A percentile compares a stretch with the other conserved stretches of the same genome.
These are phyloP conservation scores for Peribolospora kevripleyi DNA, from an alignment of 768 basidiomycete genomes.

Conservation along the genomic window DNA sequence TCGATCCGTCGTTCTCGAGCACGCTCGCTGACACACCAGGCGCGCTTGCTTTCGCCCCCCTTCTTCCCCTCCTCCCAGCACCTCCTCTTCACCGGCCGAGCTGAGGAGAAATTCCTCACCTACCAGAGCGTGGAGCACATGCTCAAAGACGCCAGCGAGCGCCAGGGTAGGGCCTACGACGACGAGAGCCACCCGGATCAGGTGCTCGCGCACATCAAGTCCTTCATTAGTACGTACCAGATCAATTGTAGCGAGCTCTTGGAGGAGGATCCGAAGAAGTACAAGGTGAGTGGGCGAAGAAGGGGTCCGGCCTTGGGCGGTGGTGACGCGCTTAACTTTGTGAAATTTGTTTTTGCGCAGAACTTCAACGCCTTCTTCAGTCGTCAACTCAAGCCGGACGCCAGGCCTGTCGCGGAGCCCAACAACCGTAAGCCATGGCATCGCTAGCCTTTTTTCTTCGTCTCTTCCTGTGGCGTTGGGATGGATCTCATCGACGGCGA, in stretches of 20 bases:
- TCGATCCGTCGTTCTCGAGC: background rate
- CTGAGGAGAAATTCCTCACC: constrained; percentile 13
- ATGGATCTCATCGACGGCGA: no score
- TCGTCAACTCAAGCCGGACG: constrained; percentile 33
- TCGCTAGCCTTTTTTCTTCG: no score
- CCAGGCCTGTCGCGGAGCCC: constrained; percentile 36
- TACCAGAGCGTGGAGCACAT: background rate
- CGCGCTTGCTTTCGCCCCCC: background rate
- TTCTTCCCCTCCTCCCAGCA: constrained; percentile 14
- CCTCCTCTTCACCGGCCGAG: constrained; percentile 16
- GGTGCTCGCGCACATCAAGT: constrained; percentile 19
- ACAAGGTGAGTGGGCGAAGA: constrained; percentile 17
- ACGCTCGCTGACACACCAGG: no score
- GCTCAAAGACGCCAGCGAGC: background rate
- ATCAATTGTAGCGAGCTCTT: constrained; percentile 37
- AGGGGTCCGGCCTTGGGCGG: background rate
- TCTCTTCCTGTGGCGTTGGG: no score
- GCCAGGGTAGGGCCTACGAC: constrained; percentile 5
- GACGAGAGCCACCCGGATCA: constrained; percentile 8
- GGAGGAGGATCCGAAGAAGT: constrained; percentile 35
- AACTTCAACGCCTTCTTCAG: constrained; percentile 62
- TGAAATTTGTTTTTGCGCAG: constrained; percentile 1
- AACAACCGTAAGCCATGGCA: constrained; percentile 22
- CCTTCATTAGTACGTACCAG: constrained; percentile 19
- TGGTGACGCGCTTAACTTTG: background rate